Conservation (phyloP, 2,329 filamentous ascomycete genomes). For the Verticillium albo-atrum region DNA sequence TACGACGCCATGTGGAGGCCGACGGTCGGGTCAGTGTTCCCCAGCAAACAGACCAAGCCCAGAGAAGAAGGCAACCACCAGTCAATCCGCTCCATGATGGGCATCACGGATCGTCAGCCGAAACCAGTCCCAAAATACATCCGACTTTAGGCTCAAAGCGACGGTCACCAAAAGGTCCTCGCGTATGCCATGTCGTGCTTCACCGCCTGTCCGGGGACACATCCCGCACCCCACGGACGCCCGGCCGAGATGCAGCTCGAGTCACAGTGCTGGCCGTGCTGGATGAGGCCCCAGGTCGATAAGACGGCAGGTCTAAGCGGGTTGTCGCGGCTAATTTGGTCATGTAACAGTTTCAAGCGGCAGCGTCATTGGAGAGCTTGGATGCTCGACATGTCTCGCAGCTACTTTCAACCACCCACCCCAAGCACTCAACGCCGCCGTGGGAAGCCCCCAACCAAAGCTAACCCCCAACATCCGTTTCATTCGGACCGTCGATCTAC, state of each 20-base stretch:
- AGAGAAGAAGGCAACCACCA: background rate
- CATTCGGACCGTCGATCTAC: background rate
- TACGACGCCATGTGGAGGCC: background rate
- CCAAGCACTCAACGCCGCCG: background rate
- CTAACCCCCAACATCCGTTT: background rate
- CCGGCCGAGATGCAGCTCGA: background rate
- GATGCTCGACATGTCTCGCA: background rate
- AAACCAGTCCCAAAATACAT: background rate
- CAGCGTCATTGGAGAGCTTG: constrained; percentile 7
- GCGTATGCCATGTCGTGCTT: background rate
- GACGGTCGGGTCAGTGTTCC: too few relatives aligned
- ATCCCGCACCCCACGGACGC: background rate
- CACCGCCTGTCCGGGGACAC: background rate
- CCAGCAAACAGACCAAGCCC: background rate
- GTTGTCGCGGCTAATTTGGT: constrained; percentile 13
- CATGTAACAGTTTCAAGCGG: constrained; percentile 9
- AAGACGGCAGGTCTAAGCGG: constrained; percentile 9
- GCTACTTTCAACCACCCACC: background rate
- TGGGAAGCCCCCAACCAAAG: background rate
- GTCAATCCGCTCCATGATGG: background rate
- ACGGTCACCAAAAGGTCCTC: background rate
- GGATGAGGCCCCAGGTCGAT: background rate
- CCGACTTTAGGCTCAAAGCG: background rate
- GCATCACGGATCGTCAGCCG: background rate
- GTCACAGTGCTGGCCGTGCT: background rate